Evolutionary conservation across 352 stramenopile species (phyloP), one percentile per base, ranked within the genome.

Genomic region (Phytophthora idaei): DNA sequence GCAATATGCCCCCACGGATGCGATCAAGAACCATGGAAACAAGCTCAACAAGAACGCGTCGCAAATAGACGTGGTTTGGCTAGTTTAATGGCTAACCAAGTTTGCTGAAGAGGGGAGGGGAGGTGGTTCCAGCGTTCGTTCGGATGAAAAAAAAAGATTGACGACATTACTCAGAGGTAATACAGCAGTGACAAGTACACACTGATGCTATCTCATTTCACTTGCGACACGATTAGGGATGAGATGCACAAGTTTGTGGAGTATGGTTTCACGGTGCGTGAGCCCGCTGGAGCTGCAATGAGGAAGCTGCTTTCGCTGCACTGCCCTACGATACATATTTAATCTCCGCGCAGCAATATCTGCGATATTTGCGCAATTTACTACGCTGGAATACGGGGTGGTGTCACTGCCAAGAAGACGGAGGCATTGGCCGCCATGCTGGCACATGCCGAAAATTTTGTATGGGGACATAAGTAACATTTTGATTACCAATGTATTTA

Each of bases 161-260:
- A 64, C 14, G 61, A 61, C 2, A 29, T 6, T 0, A n/a, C 52
- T 0, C 37, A 59, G 27, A 48, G 31, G 8, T 66, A 61, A 44
- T 67, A 64, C 49, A 60, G 15, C 7, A 49, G 17, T 4, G 55
- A 56, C 1, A 28, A 53, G 2, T 68, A 59, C 51, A 62, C 39
- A 6, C n/a, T 70, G 4, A 36, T 70, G 1, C 59, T 59, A 5
- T 49, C 59, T 0, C 39, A 59, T 17, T 70, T 67, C 10, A 73
- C 39, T 8, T 46, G 39, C 8, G 39, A 25, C 15, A 17, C 1
- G 0, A 50, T 76, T 3, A 53, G 57, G 25, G 39, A 67, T 0
- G 50, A 73, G 17, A 73, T 77, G 50, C 12, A 57, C 12, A 44
- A 6, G 0, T 69, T 76, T 11, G 48, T 74, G 21, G 31, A 21